phyloP scores from a whole-genome alignment of 2,329 filamentous ascomycete genomes.

The Amylocarpus encephaloides region DNA sequence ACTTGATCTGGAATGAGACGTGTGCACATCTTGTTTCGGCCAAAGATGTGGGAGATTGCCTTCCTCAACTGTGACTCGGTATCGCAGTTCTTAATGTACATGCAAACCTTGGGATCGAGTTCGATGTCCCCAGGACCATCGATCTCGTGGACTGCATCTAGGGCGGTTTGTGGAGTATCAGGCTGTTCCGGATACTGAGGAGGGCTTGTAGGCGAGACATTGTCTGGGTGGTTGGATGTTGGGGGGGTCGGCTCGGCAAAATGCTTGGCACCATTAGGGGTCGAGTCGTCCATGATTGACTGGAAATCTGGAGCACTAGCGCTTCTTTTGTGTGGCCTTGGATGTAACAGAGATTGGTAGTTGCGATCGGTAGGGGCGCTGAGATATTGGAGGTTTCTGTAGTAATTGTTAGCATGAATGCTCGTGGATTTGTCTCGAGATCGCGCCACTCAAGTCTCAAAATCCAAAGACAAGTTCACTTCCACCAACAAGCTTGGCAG shows the following conservation, averaged over 20 bases:
- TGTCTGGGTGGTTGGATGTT: conserved; percentile 24
- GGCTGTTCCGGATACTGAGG: conserved; percentile 4
- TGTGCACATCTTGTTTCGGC: conserved; percentile 74
- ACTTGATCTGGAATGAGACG: conserved; percentile 60
- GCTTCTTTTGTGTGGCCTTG: conserved; percentile 18
- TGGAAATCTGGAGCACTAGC: conserved; percentile 3
- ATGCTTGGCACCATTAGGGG: conserved; percentile 6
- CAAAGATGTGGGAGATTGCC: conserved; percentile 75
- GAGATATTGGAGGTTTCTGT: conserved; percentile 15
- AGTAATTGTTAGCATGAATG: conserved; percentile 5
- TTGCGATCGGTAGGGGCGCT: conserved; percentile 18
- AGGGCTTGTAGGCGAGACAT: conserved; percentile 17
- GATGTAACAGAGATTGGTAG: conserved; percentile 10
- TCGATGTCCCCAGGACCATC: conserved; percentile 4
- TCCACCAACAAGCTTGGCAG: no score
- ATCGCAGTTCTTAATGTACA: conserved; percentile 51
- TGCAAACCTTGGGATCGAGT: conserved; percentile 35
- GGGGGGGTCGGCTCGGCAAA: conserved; percentile 26
- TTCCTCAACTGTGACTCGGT: conserved; percentile 61
- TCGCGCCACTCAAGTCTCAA: background rate
- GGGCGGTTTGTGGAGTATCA: no score
- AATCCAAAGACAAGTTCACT: background rate
- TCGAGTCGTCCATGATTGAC: background rate
- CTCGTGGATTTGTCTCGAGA: background rate
- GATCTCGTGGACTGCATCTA: no score